phyloP scores from a whole-genome alignment of 2,329 filamentous ascomycete species.

The Geosmithia morbida region DNA sequence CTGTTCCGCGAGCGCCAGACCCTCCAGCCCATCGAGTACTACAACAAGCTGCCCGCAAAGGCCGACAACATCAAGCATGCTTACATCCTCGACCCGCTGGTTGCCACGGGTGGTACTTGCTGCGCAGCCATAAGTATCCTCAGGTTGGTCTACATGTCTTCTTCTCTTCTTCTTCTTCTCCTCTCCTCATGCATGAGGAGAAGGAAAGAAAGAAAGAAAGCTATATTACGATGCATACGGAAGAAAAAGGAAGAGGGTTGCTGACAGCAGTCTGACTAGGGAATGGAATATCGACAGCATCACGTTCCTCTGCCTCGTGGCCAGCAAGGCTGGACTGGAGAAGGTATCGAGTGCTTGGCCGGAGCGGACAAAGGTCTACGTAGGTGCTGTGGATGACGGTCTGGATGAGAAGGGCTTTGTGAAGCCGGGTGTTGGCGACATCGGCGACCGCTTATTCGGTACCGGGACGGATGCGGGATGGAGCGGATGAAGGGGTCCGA shows the following conservation, averaged over 20 bases:
- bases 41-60: constrained; percentile 45
- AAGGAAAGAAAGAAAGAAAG: too few relatives aligned
- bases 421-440: constrained; percentile 8
- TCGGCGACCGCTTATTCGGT: constrained; percentile 44
- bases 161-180: too few relatives aligned
- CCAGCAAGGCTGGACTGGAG: constrained; percentile 34
- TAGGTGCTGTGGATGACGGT: constrained; percentile 32
- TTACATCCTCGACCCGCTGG: constrained; percentile 51
- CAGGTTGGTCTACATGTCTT: constrained; percentile 5
- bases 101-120: constrained; percentile 54
- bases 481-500: too few relatives aligned
- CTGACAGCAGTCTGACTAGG: constrained; percentile 7
- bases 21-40: constrained; percentile 53
- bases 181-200: too few relatives aligned
- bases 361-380: constrained; percentile 5
- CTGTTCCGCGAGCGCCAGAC: constrained; percentile 31
- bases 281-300: constrained; percentile 54
- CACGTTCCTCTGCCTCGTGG: constrained; percentile 41
- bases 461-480: too few relatives aligned
- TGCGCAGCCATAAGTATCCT: constrained; percentile 51
- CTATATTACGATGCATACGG: too few relatives aligned
- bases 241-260: too few relatives aligned
- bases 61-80: constrained; percentile 29
- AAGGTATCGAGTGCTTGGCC: constrained; percentile 41
- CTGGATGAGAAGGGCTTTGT: constrained; percentile 41